These are phyloP conservation scores for Tulasnella sp. DNA, from an alignment of 768 basidiomycete species.

Conservation along the genomic window DNA sequence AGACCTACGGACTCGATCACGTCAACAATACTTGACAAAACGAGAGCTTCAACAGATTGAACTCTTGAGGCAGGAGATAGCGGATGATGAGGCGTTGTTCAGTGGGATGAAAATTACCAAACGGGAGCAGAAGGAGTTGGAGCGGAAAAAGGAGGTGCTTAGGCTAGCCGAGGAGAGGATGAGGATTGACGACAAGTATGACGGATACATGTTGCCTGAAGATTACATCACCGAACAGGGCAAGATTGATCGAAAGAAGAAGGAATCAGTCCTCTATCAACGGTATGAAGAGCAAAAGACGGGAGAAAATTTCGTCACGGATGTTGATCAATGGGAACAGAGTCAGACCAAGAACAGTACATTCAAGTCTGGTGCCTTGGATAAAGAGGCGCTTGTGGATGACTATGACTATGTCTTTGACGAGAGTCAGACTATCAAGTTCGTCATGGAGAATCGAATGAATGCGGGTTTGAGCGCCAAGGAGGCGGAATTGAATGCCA, in stretches of 20 bases:
- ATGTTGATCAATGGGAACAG: slow-evolving; percentile 96
- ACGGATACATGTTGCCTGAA: slow-evolving; percentile 93
- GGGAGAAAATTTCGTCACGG: slow-evolving; percentile 90
- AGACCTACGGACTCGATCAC: slow-evolving; percentile 70
- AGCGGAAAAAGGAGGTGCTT: slow-evolving; percentile 83
- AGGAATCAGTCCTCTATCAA: slow-evolving; percentile 79
- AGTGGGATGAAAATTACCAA: slow-evolving; percentile 82
- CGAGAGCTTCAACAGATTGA: slow-evolving; percentile 95
- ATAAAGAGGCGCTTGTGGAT: slow-evolving; percentile 67
- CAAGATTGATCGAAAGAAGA: slow-evolving; percentile 94
- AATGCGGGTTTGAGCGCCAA: slow-evolving; percentile 68
- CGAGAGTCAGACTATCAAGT: slow-evolving; percentile 91
- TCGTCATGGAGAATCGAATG: slow-evolving; percentile 70
- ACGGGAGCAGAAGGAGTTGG: slow-evolving; percentile 66
- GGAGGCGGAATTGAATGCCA: slow-evolving; percentile 69
- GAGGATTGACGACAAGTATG: slow-evolving; percentile 88
- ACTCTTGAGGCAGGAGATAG: slow-evolving; percentile 79
- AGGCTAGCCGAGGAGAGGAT: slow-evolving; percentile 86
- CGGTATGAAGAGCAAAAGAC: slow-evolving; percentile 86
- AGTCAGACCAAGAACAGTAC: slow-evolving; percentile 80
- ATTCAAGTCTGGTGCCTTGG: slow-evolving; percentile 84
- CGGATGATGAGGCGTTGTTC: slow-evolving; percentile 86
- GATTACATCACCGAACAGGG: slow-evolving; percentile 98
- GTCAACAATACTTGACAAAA: slow-evolving; percentile 92
- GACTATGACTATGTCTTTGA: slow-evolving; percentile 98